phyloP scores from a whole-genome alignment of 345 rosid species.

The Rhodamnia argentea region DNA sequence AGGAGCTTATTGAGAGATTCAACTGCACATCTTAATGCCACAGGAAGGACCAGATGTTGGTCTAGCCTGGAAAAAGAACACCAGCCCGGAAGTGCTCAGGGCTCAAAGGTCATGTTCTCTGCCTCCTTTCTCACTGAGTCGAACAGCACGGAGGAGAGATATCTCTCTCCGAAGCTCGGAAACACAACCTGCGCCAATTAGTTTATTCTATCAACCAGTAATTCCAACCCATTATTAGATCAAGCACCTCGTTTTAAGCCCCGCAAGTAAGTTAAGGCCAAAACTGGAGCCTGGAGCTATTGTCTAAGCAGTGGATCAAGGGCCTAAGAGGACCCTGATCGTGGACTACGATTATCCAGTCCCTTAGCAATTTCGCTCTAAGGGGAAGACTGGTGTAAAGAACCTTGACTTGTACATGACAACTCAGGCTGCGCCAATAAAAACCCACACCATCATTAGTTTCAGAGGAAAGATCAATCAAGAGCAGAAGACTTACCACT shows the following conservation, averaged over 20 bases:
- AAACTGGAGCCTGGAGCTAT: background rate
- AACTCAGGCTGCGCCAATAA: background rate
- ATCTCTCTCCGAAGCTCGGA: conserved; percentile 76
- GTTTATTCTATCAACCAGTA: background rate
- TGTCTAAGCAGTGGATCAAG: background rate
- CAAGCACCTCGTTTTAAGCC: background rate
- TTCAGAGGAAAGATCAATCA: background rate
- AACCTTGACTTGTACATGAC: background rate
- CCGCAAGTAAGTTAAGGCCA: background rate
- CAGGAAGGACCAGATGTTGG: background rate
- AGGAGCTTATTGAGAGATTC: background rate
- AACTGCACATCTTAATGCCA: background rate
- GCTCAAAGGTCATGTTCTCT: conserved; percentile 42
- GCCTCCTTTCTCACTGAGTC: conserved; percentile 63
- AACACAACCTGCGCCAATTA: conserved; percentile 46
- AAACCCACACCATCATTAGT: background rate
- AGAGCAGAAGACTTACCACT: conserved; percentile 35
- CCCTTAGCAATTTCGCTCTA: background rate
- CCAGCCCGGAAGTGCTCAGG: conserved; percentile 12
- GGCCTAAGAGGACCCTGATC: background rate
- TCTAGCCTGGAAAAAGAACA: background rate
- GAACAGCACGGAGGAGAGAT: conserved; percentile 56
- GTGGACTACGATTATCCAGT: background rate
- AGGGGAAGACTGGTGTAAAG: background rate
- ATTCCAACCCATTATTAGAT: background rate